Evolutionary conservation across 2,329 filamentous ascomycete genomes (phyloP).

Genomic region (Calonectria naviculata): DNA sequence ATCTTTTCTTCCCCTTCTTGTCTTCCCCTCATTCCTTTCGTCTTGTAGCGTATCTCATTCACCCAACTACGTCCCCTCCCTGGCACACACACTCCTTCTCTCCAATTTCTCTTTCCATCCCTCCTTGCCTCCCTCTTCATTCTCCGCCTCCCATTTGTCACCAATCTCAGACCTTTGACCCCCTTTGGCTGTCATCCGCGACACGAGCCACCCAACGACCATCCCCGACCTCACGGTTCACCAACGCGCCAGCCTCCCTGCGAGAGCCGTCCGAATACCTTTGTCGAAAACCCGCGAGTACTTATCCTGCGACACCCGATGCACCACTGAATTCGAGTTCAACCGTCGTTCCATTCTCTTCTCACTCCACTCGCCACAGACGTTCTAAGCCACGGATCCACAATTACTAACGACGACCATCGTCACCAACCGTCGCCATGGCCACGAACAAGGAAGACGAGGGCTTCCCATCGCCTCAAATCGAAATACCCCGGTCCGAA

Average conservation of each 20-base stretch:
- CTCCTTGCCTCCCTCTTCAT: neutral
- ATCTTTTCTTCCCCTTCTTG: neutral
- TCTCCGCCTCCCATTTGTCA: slow-evolving; percentile 21
- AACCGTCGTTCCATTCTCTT: slow-evolving; percentile 18
- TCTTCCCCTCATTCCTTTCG: slow-evolving; percentile 33
- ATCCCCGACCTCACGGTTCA: slow-evolving; percentile 36
- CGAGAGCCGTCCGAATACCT: neutral
- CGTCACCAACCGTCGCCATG: slow-evolving; percentile 45
- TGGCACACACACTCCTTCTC: slow-evolving; percentile 23
- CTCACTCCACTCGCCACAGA: slow-evolving; percentile 10
- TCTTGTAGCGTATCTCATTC: slow-evolving; percentile 4
- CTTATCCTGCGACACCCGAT: slow-evolving; percentile 13
- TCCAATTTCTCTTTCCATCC: slow-evolving; percentile 16
- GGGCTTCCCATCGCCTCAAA: slow-evolving; percentile 52
- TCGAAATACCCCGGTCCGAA: slow-evolving; percentile 54
- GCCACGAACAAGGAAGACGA: slow-evolving; percentile 52
- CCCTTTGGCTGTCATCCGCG: slow-evolving; percentile 34
- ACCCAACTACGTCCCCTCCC: slow-evolving; percentile 4
- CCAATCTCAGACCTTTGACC: slow-evolving; percentile 20
- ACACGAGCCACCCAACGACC: slow-evolving; percentile 41
- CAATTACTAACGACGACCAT: slow-evolving; percentile 28
- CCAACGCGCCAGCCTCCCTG: slow-evolving; percentile 18
- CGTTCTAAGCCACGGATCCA: slow-evolving; percentile 25
- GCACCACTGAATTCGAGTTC: slow-evolving; percentile 9
- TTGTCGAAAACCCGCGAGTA: neutral